phyloP scores from a whole-genome alignment of 495 filamentous ascomycete genomes.

The Aspergillus leporis region DNA sequence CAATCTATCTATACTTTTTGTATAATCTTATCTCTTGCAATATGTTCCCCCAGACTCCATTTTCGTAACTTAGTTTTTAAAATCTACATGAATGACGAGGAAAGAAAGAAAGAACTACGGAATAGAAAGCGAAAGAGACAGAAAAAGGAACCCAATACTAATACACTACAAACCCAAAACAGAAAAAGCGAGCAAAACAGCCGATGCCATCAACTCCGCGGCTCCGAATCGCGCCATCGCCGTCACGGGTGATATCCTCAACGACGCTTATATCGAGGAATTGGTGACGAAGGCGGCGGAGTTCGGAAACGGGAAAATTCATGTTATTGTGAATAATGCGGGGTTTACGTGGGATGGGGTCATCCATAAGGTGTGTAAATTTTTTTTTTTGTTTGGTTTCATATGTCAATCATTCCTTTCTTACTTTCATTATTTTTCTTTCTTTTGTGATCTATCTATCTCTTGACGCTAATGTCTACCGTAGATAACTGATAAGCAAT shows the following conservation, averaged over 20 bases:
- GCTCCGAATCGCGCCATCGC: slow-evolving; percentile 61
- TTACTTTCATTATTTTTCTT: slow-evolving; percentile 3
- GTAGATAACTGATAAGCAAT: slow-evolving; percentile 86
- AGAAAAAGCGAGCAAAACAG: slow-evolving; percentile 66
- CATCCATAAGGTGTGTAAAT: slow-evolving; percentile 69
- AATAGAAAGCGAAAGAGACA: background rate
- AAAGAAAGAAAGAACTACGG: background rate
- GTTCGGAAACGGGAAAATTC: slow-evolving; percentile 82
- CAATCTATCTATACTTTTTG: background rate
- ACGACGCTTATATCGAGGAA: slow-evolving; percentile 62
- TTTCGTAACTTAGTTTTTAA: too few relatives aligned
- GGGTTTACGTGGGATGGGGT: slow-evolving; percentile 90
- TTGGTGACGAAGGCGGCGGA: slow-evolving; percentile 73
- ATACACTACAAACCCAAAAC: slow-evolving; percentile 8
- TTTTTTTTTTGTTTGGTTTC: background rate
- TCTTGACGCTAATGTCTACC: background rate
- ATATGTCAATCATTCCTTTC: background rate
- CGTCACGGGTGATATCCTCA: slow-evolving; percentile 71
- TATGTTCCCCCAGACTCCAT: too few relatives aligned
- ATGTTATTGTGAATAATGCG: slow-evolving; percentile 87
- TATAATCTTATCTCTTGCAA: too few relatives aligned
- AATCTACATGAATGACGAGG: too few relatives aligned
- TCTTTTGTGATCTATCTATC: background rate
- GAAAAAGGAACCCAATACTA: slow-evolving; percentile 7
- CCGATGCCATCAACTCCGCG: slow-evolving; percentile 61